Evolutionary conservation across 352 stramenopile genomes (phyloP).

Genomic region (Globisporangium alternatum): DNA sequence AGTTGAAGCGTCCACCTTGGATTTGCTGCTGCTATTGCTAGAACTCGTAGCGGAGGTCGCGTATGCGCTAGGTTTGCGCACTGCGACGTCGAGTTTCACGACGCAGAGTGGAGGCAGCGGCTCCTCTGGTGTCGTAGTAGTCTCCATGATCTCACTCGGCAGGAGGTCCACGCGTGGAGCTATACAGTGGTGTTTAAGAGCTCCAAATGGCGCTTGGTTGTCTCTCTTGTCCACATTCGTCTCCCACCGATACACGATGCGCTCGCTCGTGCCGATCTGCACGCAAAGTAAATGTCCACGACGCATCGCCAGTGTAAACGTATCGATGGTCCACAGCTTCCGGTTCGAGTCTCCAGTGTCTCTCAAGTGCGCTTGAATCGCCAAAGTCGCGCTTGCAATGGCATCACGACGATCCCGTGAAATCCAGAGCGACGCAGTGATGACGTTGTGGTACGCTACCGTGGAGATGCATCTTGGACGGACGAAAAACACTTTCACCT

Average conservation of each 20-base stretch:
- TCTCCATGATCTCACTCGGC: conserved; percentile 9
- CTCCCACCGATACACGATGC: conserved; percentile 16
- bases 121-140: conserved; percentile 10
- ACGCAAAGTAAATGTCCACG: conserved; percentile 10
- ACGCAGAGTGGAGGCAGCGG: conserved; percentile 13
- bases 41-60: background rate
- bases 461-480: conserved; percentile 14
- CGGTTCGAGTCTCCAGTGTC: background rate
- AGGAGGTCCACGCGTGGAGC: background rate
- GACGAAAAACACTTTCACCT: conserved; percentile 15
- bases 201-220: background rate
- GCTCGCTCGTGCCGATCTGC: conserved; percentile 5
- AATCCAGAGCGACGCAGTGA: conserved; percentile 19
- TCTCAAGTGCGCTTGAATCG: conserved; percentile 5
- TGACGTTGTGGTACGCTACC: background rate
- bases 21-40: conserved; percentile 14
- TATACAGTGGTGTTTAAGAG: conserved; percentile 8
- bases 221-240: background rate
- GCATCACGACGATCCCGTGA: conserved; percentile 15
- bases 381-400: background rate
- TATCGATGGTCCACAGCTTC: conserved; percentile 10
- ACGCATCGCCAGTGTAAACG: conserved; percentile 8
- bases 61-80: conserved; percentile 11
- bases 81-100: conserved; percentile 5
- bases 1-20: background rate